Evolutionary conservation across 768 basidiomycete genomes (phyloP), one percentile per base, ranked within the genome.

Genomic region (Trametes coccinea): DNA sequence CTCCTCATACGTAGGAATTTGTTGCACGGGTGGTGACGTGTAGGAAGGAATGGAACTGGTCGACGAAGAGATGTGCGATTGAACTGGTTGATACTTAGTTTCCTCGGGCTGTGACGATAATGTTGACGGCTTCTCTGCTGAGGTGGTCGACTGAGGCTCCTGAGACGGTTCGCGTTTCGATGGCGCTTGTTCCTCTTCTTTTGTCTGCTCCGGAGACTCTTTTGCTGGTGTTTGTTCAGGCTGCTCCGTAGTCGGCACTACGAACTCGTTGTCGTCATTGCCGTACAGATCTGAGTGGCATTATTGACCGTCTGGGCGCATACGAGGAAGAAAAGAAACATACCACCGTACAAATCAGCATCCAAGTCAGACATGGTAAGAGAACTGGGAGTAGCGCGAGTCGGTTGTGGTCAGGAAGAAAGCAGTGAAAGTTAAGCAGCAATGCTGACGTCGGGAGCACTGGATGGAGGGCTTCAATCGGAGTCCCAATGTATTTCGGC

Each of bases 331-430:
- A 66, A 31, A 56, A 29, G 46, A 40, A 27, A 70, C 86, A 59
- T 72, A 91, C 93, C 93, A 70, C 92, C 91, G 70, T 95, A 95
- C 55, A 94, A 82, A 74, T 94, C 93, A 76, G 90, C 90, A 74
- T 93, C 90, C 74, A 91, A 87, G 78, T 91, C 90, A 64, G 88
- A 86, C 89, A 89, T 89, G 68, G 74, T 75, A 22, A 22, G 62
- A 45, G 14, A 34, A 16, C n/a, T 37, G 52, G 16, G 16, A 37
- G 74, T 87, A 84, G 76, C 87, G 87, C 64, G 83, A 86, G 73
- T 72, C 75, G 66, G 56, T 44, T 33, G 61, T 46, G 66, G 53
- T 59, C 31, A 46, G 61, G 50, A 61, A 62, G 59, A 57, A 55
- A 63, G 60, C 48, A 16, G 49, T 27, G 41, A 22, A 41, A 31